Base-by-base conservation (phyloP, 73 alveolate species). In the Halteria grandinella region DNA sequence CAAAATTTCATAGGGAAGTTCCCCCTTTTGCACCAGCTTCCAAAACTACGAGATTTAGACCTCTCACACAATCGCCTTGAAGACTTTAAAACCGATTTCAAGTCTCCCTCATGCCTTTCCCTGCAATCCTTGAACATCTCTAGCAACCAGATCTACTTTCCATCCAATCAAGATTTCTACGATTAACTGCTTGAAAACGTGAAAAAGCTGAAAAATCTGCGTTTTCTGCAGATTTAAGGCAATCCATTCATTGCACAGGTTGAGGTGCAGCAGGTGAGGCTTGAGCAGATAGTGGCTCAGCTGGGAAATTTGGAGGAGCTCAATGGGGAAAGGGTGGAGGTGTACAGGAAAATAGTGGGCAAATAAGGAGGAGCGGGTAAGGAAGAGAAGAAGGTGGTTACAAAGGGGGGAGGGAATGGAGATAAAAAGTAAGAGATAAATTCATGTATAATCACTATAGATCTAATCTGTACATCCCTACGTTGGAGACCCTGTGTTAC, bases 21-120 rank as follows among this genome's bases (percentile, higher is more conserved):
- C 49, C 93, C 93, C 11, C 75, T 55, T 14, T 29, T 85, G 1
- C 70, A 52, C 14, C 52, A 76, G 8, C 49, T 78, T 12, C 90
- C 90, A 4, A 64, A 55, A 52, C 81, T 85, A 0, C 51, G 66
- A 54, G 53, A 64, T 27, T 33, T 85, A 7, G 50, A 50, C 17
- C 73, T 85, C 17, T 40, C 45, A 20, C 34, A 71, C 27, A 85
- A 85, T 53, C 64, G 79, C 27, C 62, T 85, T 10, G 6, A 57
- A 20, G 82, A 40, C 34, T 18, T 79, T 53, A 27, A 74, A 39
- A 55, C 60, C 11, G 85, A 84, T 24, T 76, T 84, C 31, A 29
- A 34, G 74, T 40, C 75, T 12, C 59, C 84, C 0, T 40, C 75
- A 15, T 36, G 60, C 36, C 12, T 63, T 6, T 48, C 63, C 1